Conservation (phyloP, 2,329 filamentous ascomycete genomes). For the Colletotrichum echinochloae region DNA sequence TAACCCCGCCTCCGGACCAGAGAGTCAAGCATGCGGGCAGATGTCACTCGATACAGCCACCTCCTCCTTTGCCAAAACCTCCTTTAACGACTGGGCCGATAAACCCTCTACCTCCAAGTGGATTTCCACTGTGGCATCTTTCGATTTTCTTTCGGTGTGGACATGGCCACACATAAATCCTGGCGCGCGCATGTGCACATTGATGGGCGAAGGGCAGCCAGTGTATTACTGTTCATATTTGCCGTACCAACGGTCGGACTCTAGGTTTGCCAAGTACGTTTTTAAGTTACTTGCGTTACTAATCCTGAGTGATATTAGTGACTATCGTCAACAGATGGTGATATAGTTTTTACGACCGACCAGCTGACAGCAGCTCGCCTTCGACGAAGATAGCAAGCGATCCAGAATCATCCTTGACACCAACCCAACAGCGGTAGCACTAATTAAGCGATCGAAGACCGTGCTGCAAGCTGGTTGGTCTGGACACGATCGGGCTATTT, state of each 20-base stretch:
- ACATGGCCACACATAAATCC: conserved; percentile 19
- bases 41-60: neutral
- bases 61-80: neutral
- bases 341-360: neutral
- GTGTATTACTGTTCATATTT: neutral
- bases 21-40: neutral
- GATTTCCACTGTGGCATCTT: neutral
- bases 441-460: neutral
- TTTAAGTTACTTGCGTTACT: neutral
- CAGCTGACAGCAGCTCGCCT: neutral
- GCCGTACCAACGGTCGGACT: neutral
- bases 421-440: neutral
- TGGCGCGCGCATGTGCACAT: conserved; percentile 11
- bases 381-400: neutral
- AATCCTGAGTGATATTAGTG: neutral
- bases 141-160: neutral
- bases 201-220: no score
- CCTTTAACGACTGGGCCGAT: neutral
- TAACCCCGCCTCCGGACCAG: neutral
- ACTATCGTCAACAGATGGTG: neutral
- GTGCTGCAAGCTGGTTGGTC: neutral
- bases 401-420: neutral
- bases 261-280: neutral
- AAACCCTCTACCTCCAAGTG: neutral
- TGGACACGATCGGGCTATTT: neutral